Evolutionary conservation across 1,284 basidiomycete genomes (phyloP).

Genomic region (Sphagnurus paluster): DNA sequence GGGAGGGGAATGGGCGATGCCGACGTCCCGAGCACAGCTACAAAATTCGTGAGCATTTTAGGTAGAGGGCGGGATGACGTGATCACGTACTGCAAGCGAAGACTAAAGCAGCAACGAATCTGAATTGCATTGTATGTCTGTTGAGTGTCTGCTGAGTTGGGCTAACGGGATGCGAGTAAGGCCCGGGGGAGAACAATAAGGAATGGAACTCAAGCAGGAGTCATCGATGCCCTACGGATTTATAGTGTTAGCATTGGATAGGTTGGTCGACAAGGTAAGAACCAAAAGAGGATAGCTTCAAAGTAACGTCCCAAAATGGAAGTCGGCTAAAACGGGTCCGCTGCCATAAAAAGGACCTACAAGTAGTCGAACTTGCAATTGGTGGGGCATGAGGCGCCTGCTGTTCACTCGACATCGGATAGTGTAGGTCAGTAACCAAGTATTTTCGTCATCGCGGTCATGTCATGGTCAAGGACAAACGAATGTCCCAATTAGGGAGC

Average conservation of each 20-base stretch:
- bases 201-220: background rate
- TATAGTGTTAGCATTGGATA: slow-evolving; percentile 8
- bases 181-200: slow-evolving; percentile 17
- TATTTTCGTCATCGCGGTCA: background rate
- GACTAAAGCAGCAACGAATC: slow-evolving; percentile 23
- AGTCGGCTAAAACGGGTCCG: background rate
- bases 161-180: background rate
- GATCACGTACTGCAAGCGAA: slow-evolving; percentile 27
- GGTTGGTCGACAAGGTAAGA: slow-evolving; percentile 20
- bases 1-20: slow-evolving; percentile 32
- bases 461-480: slow-evolving; percentile 19
- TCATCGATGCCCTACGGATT: slow-evolving; percentile 5
- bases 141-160: slow-evolving; percentile 1
- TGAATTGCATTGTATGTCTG: slow-evolving; percentile 35
- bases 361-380: too few relatives aligned
- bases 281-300: slow-evolving; percentile 20
- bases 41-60: background rate
- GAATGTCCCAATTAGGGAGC: slow-evolving; percentile 8
- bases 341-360: background rate
- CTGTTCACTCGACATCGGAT: background rate
- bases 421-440: background rate
- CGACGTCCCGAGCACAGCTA: slow-evolving; percentile 16
- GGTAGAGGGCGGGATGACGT: background rate
- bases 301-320: slow-evolving; percentile 20
- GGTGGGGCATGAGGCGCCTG: background rate